A percentile compares a stretch with the other conserved stretches of the same genome.
Evolutionary conservation across 163 green algal genomes (phyloP).

Genomic region (Prototheca cutis): DNA sequence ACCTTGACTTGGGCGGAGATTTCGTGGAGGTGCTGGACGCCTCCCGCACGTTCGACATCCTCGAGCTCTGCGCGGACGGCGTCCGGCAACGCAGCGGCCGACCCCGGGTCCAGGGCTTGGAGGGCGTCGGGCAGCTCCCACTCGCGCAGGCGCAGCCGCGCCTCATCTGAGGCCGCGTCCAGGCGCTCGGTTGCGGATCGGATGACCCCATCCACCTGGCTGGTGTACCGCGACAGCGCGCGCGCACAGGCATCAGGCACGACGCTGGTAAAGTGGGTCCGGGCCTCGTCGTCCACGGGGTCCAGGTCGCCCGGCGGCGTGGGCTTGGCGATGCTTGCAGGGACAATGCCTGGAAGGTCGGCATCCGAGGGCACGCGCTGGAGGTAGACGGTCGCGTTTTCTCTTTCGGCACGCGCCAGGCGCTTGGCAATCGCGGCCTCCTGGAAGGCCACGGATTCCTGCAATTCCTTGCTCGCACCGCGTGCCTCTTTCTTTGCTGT

Average conservation of each 20-base stretch:
- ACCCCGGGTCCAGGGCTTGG: constrained; percentile 32
- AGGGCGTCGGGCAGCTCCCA: constrained; percentile 49
- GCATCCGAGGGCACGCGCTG: constrained; percentile 35
- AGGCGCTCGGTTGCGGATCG: constrained; percentile 55
- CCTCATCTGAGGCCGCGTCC: constrained; percentile 66
- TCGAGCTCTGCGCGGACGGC: constrained; percentile 56
- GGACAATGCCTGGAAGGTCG: constrained; percentile 58
- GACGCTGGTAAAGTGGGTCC: constrained; percentile 61
- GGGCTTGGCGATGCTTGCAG: constrained; percentile 55
- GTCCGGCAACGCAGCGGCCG: constrained; percentile 48
- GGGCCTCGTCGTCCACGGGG: constrained; percentile 26
- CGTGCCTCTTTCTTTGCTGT: constrained; percentile 37
- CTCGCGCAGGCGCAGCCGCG: constrained; percentile 58
- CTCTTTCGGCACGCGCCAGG: constrained; percentile 47
- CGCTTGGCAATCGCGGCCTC: constrained; percentile 27
- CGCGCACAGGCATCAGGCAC: constrained; percentile 77
- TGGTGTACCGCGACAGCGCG: constrained; percentile 80
- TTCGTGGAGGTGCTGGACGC: constrained; percentile 54
- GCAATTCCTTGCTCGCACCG: constrained; percentile 54
- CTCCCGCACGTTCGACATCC: constrained; percentile 55
- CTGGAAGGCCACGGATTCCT: constrained; percentile 32
- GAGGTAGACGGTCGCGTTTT: constrained; percentile 90
- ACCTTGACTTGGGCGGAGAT: constrained; percentile 35
- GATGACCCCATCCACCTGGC: constrained; percentile 67
- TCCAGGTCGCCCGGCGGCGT: constrained; percentile 30